These are phyloP conservation scores for Senna tora DNA, from an alignment of 306 rosid species.

Conservation along the genomic window DNA sequence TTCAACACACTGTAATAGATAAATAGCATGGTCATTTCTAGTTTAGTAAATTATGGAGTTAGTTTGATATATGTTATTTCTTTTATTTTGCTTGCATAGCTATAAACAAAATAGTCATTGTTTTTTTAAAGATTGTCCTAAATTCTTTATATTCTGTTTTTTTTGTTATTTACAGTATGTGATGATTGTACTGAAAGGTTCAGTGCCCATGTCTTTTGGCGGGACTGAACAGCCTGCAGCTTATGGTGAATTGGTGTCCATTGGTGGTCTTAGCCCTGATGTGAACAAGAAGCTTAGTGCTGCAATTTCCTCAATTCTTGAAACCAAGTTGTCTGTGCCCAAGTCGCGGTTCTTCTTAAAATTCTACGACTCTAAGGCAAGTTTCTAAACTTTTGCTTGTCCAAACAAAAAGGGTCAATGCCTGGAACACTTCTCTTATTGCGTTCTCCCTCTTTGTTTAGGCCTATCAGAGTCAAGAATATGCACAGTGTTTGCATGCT, in stretches of 20 bases:
- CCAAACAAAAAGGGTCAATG: conserved; percentile 36
- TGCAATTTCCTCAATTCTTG: conserved; percentile 73
- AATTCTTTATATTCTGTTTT: background rate
- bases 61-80: too few relatives aligned
- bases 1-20: too few relatives aligned
- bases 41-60: background rate
- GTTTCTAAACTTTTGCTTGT: conserved; percentile 40
- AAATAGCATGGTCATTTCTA: background rate
- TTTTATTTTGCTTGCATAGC: background rate
- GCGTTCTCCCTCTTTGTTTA: conserved; percentile 75
- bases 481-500: conserved; percentile 90
- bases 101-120: background rate
- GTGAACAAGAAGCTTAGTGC: conserved; percentile 91
- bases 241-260: conserved; percentile 91
- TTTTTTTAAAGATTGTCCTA: conserved; percentile 10
- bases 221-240: conserved; percentile 95
- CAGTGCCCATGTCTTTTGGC: conserved; percentile 87
- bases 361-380: conserved; percentile 89
- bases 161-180: conserved; percentile 67
- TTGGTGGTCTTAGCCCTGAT: conserved; percentile 84
- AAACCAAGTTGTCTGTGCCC: conserved; percentile 87
- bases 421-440: conserved; percentile 50
- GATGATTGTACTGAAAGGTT: conserved; percentile 95
- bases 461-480: conserved; percentile 79
- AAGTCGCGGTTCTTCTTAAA: conserved; percentile 81